Base-by-base conservation (phyloP, 139 green algal species). In the Micractinium conductrix region DNA sequence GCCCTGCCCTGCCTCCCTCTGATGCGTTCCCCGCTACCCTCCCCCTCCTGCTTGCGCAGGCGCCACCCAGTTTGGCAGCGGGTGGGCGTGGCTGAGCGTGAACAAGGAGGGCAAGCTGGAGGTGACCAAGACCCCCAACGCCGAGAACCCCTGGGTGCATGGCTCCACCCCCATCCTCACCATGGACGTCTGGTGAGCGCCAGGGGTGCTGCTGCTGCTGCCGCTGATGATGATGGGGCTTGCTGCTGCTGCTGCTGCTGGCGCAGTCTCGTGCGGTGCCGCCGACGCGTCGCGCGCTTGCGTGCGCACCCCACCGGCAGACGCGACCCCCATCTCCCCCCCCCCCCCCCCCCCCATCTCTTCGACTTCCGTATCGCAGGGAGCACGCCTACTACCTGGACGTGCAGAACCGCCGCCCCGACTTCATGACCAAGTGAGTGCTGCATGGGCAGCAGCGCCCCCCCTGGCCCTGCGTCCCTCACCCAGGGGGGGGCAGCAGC, bases 71-170 rank as follows among this genome's bases (percentile, higher is more conserved):
- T 98, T 99, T 84, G 96, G 96, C 68, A 97, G 93, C 67, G 96
- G 96, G 79, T 99, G 97, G 96, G 96, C 96, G 0, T 99, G 96
- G 96, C 91, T 99, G 40, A 86, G 93, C 7, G 75, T 90, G n/a
- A 92, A 93, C 74, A 90, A 91, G 79, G 80, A 79, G 44, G 95
- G 94, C 85, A 97, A 97, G 92, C 90, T 99, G 50, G 91, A 89
- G 81, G 94, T 99, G 80, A 90, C 84, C 84, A 98, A 99, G 93
- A 98, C 96, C 3, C 94, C 96, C 84, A 99, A 99, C 85, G 96
- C 96, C 16, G 95, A 97, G 74, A 95, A 89, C 84, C 96, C 96
- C 28, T 84, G 96, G 81, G 83, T 93, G 5, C 90, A 92, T 44
- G 93, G 91, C 81, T 89, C 95, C 90, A 96, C 80, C 26, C 91